A percentile compares a stretch with the other conserved stretches of the same genome.
Evolutionary conservation across 2,329 filamentous ascomycete genomes (phyloP).

Genomic region (Aspergillus ochraceoroseus): DNA sequence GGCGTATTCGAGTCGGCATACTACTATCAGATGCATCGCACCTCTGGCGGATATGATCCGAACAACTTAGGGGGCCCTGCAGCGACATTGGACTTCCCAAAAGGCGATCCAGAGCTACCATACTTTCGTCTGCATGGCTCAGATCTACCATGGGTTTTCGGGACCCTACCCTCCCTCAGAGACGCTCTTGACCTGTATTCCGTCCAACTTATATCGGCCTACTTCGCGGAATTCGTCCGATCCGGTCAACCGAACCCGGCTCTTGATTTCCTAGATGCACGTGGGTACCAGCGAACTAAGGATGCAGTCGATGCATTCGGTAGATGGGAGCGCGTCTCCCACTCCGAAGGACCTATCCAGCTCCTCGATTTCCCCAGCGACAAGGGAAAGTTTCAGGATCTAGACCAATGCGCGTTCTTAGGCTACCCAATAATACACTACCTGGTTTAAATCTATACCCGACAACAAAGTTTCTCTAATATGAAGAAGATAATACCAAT

Average conservation of each 20-base stretch:
- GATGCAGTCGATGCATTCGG: conserved; percentile 40
- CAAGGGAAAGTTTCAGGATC: conserved; percentile 45
- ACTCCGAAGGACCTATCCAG: conserved; percentile 35
- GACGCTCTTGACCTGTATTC: conserved; percentile 49
- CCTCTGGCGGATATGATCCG: conserved; percentile 50
- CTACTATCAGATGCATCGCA: conserved; percentile 57
- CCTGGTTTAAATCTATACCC: conserved; percentile 1
- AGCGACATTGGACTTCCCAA: conserved; percentile 32
- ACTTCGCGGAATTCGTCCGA: conserved; percentile 51
- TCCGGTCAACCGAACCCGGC: conserved; percentile 51
- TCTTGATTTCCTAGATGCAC: conserved; percentile 41
- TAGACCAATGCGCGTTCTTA: conserved; percentile 49
- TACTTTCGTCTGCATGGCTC: conserved; percentile 53
- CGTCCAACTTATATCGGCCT: conserved; percentile 44
- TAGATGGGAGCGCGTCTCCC: conserved; percentile 12
- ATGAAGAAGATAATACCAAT: no score
- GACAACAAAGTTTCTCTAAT: no score
- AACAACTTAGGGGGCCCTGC: conserved; percentile 48
- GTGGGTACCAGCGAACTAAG: conserved; percentile 44
- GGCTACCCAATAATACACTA: conserved; percentile 41
- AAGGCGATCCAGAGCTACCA: conserved; percentile 48
- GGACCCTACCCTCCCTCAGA: conserved; percentile 47
- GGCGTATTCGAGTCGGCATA: conserved; percentile 49
- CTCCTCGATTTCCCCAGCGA: conserved; percentile 47
- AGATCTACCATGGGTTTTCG: conserved; percentile 52